Base-by-base conservation (phyloP, 768 basidiomycete species). In the Mycena albidolilacea region DNA sequence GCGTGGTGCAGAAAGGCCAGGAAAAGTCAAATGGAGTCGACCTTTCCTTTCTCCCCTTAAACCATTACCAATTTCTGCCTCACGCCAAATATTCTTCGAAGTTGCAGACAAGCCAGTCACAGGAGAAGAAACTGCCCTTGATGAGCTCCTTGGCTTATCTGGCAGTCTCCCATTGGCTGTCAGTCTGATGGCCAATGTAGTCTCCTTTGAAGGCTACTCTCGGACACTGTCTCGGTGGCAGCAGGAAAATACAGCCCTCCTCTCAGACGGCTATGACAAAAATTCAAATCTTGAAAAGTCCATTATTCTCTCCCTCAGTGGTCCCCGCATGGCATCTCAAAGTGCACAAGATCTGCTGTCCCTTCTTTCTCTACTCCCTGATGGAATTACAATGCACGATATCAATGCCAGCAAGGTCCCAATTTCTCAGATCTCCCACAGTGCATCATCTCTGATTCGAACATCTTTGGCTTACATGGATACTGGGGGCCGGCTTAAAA, bases 111-210 rank as follows among this genome's bases (percentile, higher is more conserved):
- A 55, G 54, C 54, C 54, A 17, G 23, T 7, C 54, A 11, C 54
- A 8, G 54, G 23, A 30, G 54, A 55, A 55, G 54, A 55, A 35
- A 30, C 21, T 35, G 54, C 54, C 54, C 54, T 55, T 55, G 23
- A 55, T 55, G 23, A 55, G 23, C 54, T 30, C 8, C 54, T 55
- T 55, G 7, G 5, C 19, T 12, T 55, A 14, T 55, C 54, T 55
- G 23, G 23, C 7, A 55, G 23, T 55, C 23, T 55, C 23, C 54
- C 54, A 15, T 55, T 55, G 23, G 54, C 54, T 30, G 54, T 55
- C 23, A 55, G 54, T 55, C 54, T 55, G 17, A 55, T 55, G 54
- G 54, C 23, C 54, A 55, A 55, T 17, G 19, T 55, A 30, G 54
- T 35, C 17, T 55, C 54, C 23, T 55, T 35, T 55, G 54, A 55